A percentile compares a stretch with the other conserved stretches of the same genome.
Evolutionary conservation across 73 alveolate species (phyloP).

Genomic region (Uronychia binucleata): DNA sequence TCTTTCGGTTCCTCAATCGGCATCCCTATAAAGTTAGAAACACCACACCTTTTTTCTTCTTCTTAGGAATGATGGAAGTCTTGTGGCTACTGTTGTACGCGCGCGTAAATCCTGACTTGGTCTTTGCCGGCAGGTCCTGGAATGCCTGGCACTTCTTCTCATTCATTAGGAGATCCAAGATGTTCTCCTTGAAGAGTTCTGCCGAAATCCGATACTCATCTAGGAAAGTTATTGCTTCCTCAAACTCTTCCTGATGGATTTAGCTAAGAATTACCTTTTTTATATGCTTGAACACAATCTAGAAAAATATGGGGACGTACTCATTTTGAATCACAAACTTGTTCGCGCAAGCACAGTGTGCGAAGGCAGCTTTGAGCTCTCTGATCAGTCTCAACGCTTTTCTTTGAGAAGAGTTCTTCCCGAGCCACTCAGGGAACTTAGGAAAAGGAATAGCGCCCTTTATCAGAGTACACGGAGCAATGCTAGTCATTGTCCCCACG

Average conservation of each 20-base stretch:
- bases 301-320: slow-evolving; percentile 35
- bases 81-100: slow-evolving; percentile 35
- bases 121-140: slow-evolving; percentile 8
- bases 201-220: slow-evolving; percentile 70
- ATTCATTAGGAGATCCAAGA: slow-evolving; percentile 60
- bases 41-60: not conserved
- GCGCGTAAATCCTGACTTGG: slow-evolving; percentile 50
- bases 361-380: slow-evolving; percentile 76
- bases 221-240: slow-evolving; percentile 63
- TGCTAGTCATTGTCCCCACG: slow-evolving; percentile 66
- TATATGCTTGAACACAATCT: slow-evolving; percentile 48
- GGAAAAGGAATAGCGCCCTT: slow-evolving; percentile 65
- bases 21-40: too few relatives aligned
- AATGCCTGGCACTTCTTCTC: slow-evolving; percentile 28
- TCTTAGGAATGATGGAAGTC: slow-evolving; percentile 12
- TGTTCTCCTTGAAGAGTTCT: slow-evolving; percentile 86
- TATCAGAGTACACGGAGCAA: slow-evolving; percentile 69
- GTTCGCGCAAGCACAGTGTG: slow-evolving; percentile 52
- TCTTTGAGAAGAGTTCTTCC: slow-evolving; percentile 79
- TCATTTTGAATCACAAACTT: slow-evolving; percentile 55
- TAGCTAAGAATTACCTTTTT: slow-evolving; percentile 63
- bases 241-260: slow-evolving; percentile 59
- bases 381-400: slow-evolving; percentile 82
- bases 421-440: slow-evolving; percentile 94
- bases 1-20: too few relatives aligned